Base-by-base conservation (phyloP, 441 rosid genomes). In the Adansonia gregorii region DNA sequence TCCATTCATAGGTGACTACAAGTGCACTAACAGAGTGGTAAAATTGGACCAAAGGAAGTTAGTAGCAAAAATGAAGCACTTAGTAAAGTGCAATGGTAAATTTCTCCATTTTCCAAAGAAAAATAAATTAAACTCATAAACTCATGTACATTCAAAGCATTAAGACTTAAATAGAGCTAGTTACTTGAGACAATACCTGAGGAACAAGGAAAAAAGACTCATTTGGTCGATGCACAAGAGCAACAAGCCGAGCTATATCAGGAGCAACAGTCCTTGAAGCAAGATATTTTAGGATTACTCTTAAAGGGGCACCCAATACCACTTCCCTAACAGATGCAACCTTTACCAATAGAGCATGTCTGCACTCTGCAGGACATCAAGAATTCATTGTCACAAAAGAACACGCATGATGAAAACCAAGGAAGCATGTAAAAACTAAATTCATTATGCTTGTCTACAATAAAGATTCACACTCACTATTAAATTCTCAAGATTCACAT, bases 311-410 rank as follows among this genome's bases (percentile, higher is more conserved):
- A 83, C 98, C 98, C 79, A 96, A 82, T 22, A 93, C 98, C 2
- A 93, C 91, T 86, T 92, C 98, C 85, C 97, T 91, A 63, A 92
- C 88, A 15, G 99, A 96, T 78, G 99, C 98, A 80, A 96, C 70
- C 87, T 91, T 94, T 54, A 87, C 82, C 82, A 92, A 79, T 71
- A 96, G 78, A 55, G 87, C 67, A 48, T 90, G 90, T 72, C 82
- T 91, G 73, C 68, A 63, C 83, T 86, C 98, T 96, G 92, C 83
- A 85, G 27, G 72, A 73, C 61, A 74, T 78, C 41, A 66, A 55
- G 77, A 20, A 82, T 65, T 31, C 11, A 71, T 66, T 70, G 52
- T 80, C 61, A 80, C 22, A 51, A 84, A 67, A 6, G 60, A 67
- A 51, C 52, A 27, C 19, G 22, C 48, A 72, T 31, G 71, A 52